A percentile compares a stretch with the other conserved stretches of the same genome.
phyloP scores from a whole-genome alignment of 768 basidiomycete genomes.

The Collybia mongolica region DNA sequence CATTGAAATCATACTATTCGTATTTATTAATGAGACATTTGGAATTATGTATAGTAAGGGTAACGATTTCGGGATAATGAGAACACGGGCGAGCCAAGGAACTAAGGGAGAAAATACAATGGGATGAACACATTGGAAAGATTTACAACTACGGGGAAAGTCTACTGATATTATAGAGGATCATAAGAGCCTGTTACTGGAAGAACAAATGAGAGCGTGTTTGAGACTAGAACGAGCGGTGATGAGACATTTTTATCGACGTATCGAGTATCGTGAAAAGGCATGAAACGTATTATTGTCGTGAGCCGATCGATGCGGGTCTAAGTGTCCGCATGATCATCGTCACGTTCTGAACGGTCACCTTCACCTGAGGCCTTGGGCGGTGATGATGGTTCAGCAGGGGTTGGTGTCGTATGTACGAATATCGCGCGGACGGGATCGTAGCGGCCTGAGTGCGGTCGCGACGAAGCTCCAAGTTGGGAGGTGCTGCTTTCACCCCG shows the following conservation, averaged over 20 bases:
- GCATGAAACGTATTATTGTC: conserved; percentile 10
- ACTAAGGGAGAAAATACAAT: background rate
- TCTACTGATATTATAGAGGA: background rate
- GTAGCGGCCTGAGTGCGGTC: conserved; percentile 43
- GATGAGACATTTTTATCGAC: conserved; percentile 9
- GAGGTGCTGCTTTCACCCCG: background rate
- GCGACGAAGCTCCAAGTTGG: conserved; percentile 16
- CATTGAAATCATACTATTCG: conserved; percentile 1
- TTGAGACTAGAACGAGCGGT: conserved; percentile 5
- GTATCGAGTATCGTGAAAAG: conserved; percentile 14
- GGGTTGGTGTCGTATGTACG: conserved; percentile 28
- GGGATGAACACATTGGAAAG: background rate
- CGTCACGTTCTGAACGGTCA: conserved; percentile 16
- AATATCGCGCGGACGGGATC: conserved; percentile 51
- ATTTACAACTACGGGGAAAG: background rate
- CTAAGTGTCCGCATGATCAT: conserved; percentile 13
- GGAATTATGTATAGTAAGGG: background rate
- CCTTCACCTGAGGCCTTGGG: conserved; percentile 17
- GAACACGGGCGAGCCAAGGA: background rate
- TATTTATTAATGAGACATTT: conserved; percentile 1
- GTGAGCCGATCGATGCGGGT: background rate
- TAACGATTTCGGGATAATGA: background rate
- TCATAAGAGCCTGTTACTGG: background rate
- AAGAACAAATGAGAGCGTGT: conserved; percentile 6
- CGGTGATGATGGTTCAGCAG: conserved; percentile 13